Percentiles rank a stretch among this genome's conserved stretches.
phyloP scores from a whole-genome alignment of 192 early-diverging fungal genomes.

The Phycomyces nitens region DNA sequence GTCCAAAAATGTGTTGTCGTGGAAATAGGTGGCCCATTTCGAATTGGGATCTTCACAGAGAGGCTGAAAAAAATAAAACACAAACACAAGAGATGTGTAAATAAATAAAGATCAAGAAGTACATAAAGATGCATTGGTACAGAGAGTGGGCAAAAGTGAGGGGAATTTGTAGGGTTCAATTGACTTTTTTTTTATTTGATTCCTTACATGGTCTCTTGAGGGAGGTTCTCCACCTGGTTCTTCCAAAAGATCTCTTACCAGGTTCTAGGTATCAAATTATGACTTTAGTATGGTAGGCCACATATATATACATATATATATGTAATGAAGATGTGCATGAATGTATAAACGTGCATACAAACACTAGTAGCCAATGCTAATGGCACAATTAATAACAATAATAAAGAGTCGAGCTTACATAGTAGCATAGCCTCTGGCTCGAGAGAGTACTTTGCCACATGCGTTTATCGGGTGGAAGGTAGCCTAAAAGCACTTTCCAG shows the following conservation, averaged over 20 bases:
- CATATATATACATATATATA: too few relatives aligned
- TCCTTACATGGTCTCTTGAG: slow-evolving; percentile 41
- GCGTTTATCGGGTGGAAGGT: slow-evolving; percentile 63
- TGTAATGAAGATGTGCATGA: too few relatives aligned
- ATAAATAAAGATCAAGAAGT: slow-evolving; percentile 5
- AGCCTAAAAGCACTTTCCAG: slow-evolving; percentile 72
- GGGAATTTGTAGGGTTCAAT: too few relatives aligned
- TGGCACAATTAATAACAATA: neutral
- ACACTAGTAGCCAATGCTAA: neutral
- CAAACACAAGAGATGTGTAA: neutral
- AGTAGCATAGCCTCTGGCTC: slow-evolving; percentile 54
- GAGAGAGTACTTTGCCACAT: slow-evolving; percentile 48
- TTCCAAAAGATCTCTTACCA: slow-evolving; percentile 61
- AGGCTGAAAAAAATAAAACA: neutral
- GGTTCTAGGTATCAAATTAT: slow-evolving; percentile 23
- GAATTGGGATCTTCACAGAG: slow-evolving; percentile 36
- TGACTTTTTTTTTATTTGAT: neutral
- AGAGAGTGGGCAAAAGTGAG: neutral
- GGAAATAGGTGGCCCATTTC: slow-evolving; percentile 62
- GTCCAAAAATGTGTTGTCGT: slow-evolving; percentile 57
- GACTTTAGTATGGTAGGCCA: too few relatives aligned
- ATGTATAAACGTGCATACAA: too few relatives aligned
- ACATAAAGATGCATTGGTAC: neutral
- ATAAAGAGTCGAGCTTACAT: slow-evolving; percentile 38
- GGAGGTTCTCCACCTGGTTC: slow-evolving; percentile 48